Base-by-base conservation (phyloP, 78 protist species). In the Dictyostelium citrinum region DNA sequence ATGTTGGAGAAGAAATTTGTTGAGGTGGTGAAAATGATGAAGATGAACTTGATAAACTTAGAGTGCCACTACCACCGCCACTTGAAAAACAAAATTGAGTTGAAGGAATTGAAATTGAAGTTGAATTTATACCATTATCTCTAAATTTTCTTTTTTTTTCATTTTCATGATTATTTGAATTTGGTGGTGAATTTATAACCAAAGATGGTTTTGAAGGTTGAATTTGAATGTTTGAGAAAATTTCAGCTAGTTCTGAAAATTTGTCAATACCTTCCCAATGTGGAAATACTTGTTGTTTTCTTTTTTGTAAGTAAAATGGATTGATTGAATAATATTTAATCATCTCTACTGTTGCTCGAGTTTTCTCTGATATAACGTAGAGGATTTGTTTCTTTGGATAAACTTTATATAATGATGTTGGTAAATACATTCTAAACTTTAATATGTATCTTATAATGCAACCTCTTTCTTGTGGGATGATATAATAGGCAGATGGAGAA, bases 381-480 rank as follows among this genome's bases (percentile, higher is more conserved):
- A 72, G 79, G 4, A 72, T 72, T 20, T 72, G 31, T 33, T 72
- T 29, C 37, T 72, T 72, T 29, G 79, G 37, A 20, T n/a, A 37
- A 14, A 33, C n/a, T 35, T 72, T 72, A 20, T 72, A 37, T 2
- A 37, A 16, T 37, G 41, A 14, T 35, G 35, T 7, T 35, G 79
- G 79, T 20, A 72, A 7, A 72, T 31, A 35, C 33, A 37, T 37
- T 37, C 79, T 29, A 72, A 72, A 72, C 10, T 33, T 72, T 17
- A 72, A 17, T 16, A 82, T 1, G 43, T 82, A 64, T 43, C 88
- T 16, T 39, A 82, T 12, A n/a, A 39, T 46, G 5, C 90, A 46
- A 35, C 90, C 90, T 16, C 61, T 83, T 68, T 68, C 90, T 22
- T 46, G n/a, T 16, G 92, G 92, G 12, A 43, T 37, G 4, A 86